Base-by-base conservation (phyloP, 331 rosid species). In the Dryas integrifolia region DNA sequence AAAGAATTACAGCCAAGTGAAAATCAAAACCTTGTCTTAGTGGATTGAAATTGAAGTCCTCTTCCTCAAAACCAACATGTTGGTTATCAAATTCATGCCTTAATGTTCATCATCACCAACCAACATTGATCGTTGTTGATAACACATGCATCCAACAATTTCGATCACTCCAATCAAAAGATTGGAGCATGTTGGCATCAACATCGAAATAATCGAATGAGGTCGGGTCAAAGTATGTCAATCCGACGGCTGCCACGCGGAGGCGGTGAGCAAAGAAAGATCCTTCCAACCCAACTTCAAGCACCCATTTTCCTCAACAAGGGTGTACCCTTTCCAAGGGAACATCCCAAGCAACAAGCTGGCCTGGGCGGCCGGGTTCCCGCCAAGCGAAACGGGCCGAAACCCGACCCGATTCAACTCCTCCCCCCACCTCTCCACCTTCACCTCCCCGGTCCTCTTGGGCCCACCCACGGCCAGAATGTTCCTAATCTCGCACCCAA, bases 381-480 rank as follows among this genome's bases (percentile, higher is more conserved):
- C 98, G 21, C 88, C 81, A 0, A 95, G 78, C 0, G 97, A 95
- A 3, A 88, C 88, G 67, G 88, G 82, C 12, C 73, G 9, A 5
- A 95, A 95, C 44, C 98, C 97, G 82, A 80, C 82, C 88, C 93
- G 86, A 16, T 56, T 84, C 14, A 91, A 58, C 61, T 94, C 97
- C 0, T 91, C 92, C 0, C 92, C 97, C 96, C 96, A 91, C n/a
- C 92, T 79, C 82, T 91, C 96, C 3, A 94, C 85, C 80, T 87
- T 89, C 4, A 88, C 92, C 61, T 94, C 98, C 0, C 98, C 98
- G 0, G 96, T 94, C 75, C 98, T 73, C 79, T 94, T 91, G 13
- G 98, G 98, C 65, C 98, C 98, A 3, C 96, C 96, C 1, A 94
- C 97, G 9, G 98, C 98, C 52, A 91, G 82, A 13, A 94, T 94